Conservation (phyloP, 257 asterid species). For the Euphrasia confusa region DNA sequence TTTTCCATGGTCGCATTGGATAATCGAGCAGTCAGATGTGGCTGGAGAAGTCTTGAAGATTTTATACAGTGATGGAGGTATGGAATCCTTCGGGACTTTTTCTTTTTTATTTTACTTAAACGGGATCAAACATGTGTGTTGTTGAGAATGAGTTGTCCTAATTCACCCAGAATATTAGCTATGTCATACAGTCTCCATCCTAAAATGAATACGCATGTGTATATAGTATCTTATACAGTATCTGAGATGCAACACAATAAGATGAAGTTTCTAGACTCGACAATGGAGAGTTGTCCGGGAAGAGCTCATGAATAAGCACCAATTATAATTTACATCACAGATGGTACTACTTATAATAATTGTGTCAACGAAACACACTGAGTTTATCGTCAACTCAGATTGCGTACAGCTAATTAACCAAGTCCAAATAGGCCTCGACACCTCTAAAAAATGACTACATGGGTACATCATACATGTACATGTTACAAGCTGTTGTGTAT, state of each 20-base stretch:
- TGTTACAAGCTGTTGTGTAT: slow-evolving; percentile 28
- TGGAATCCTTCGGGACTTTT: not conserved
- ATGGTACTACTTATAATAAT: not conserved
- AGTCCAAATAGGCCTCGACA: slow-evolving; percentile 21
- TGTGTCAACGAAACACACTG: slow-evolving; percentile 11
- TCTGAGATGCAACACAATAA: not conserved
- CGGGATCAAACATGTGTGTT: too few relatives aligned
- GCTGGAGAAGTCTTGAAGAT: slow-evolving; percentile 82
- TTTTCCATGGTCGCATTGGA: slow-evolving; percentile 21
- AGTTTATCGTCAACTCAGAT: slow-evolving; percentile 22
- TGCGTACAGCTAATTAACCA: slow-evolving; percentile 11
- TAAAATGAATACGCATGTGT: not conserved
- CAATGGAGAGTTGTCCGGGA: not conserved
- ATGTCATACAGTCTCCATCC: not conserved
- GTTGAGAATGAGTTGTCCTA: too few relatives aligned
- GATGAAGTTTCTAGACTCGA: not conserved
- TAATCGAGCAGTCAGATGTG: slow-evolving; percentile 59
- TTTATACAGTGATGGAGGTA: slow-evolving; percentile 75
- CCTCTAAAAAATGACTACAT: slow-evolving; percentile 28
- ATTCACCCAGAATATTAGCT: too few relatives aligned
- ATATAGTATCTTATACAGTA: too few relatives aligned
- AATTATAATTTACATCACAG: slow-evolving; percentile 25
- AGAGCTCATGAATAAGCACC: slow-evolving; percentile 5
- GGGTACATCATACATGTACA: not conserved
- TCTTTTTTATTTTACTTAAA: too few relatives aligned